phyloP scores from a whole-genome alignment of 768 basidiomycete genomes.

The Pisolithus tinctorius region DNA sequence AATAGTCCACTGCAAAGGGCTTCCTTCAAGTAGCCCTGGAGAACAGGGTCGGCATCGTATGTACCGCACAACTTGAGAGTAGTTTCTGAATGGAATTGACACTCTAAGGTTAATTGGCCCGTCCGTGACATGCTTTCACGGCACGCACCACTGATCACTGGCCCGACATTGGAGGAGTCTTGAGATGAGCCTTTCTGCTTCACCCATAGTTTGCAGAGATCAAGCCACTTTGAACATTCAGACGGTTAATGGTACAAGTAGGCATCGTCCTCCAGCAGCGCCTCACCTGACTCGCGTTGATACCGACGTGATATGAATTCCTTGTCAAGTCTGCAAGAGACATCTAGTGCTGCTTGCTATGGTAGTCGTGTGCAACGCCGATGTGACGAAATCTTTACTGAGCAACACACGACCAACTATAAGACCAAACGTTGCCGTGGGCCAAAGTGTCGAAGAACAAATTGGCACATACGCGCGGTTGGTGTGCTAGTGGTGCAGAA shows the following conservation, averaged over 20 bases:
- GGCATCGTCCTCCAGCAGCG: not conserved
- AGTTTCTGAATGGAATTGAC: constrained; percentile 42
- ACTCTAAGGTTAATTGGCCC: not conserved
- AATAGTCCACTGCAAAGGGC: constrained; percentile 53
- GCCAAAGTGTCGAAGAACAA: too few relatives aligned
- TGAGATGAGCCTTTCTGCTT: constrained; percentile 39
- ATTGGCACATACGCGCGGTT: too few relatives aligned
- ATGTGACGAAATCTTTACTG: too few relatives aligned
- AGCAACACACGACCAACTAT: too few relatives aligned
- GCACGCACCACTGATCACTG: constrained; percentile 51
- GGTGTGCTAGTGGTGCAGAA: too few relatives aligned
- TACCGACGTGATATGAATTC: constrained; percentile 67
- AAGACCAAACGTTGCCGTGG: too few relatives aligned
- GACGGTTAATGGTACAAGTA: constrained; percentile 1
- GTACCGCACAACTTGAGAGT: constrained; percentile 59
- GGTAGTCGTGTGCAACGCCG: too few relatives aligned
- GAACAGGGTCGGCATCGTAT: constrained; percentile 62
- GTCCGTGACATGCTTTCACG: not conserved
- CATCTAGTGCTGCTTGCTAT: constrained; percentile 32
- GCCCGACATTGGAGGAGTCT: constrained; percentile 37
- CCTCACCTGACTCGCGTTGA: constrained; percentile 57
- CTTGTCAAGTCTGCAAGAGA: constrained; percentile 63
- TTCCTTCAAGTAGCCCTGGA: constrained; percentile 58
- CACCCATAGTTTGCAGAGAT: constrained; percentile 55
- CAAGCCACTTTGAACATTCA: constrained; percentile 50